Base-by-base conservation (phyloP, 176 grass and related monocot species). In the Hyparrhenia diplandra region DNA sequence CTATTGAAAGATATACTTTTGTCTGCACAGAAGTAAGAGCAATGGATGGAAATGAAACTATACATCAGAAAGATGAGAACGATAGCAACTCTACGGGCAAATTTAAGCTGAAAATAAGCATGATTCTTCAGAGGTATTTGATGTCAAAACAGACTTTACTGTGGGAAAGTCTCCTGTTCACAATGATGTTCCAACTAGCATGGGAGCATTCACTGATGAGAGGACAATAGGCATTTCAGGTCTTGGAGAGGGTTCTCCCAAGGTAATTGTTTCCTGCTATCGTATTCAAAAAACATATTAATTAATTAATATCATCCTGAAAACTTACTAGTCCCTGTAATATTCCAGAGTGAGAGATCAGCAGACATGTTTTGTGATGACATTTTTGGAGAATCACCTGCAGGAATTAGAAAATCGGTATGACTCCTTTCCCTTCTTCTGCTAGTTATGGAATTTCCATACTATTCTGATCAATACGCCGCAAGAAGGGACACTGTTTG, bases 311-410 rank as follows among this genome's bases (percentile, higher is more conserved):
- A 70, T 58, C 17, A 81, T 76, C 25, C 81, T 72, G 35, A 81
- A 71, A 57, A 78, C 82, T 61, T 76, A 91, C 54, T 74, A 18
- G 2, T 10, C n/a, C n/a, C 54, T 13, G 17, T 1, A 36, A 32
- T 78, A 76, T 92, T 84, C n/a, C 70, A 98, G 97, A 96, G 93
- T 64, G 97, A 99, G 87, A 88, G 79, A 90, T 96, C 93, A 61
- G 69, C 85, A 1, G 97, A 99, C 85, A 92, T 96, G 91, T 99
- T 99, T 83, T 91, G 82, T 67, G 97, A 99, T 64, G 96, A 96
- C 84, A 99, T 96, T 75, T 99, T 96, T 52, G 97, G 97, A 76
- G 97, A 96, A 87, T 95, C 97, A 66, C 93, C 97, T 78, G 76
- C 83, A 54, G 91, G 89, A 80, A 66, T 96, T 78, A 80, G 88